Conservation (phyloP, 2,329 filamentous ascomycete species). For the Zymoseptoria crescenta region DNA sequence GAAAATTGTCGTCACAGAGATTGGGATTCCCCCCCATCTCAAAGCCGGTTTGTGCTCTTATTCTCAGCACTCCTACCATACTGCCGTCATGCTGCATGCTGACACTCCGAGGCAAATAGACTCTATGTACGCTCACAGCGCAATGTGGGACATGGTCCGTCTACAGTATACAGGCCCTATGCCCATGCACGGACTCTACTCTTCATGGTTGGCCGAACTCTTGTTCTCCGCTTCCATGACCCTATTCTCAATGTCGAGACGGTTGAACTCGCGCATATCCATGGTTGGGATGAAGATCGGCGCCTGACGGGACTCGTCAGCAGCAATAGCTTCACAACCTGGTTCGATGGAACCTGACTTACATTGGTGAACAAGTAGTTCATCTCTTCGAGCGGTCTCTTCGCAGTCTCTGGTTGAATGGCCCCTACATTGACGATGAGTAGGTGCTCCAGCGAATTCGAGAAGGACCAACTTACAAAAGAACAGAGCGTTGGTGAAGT, state of each 20-base stretch:
- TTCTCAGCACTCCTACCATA: no score
- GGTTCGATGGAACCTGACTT: background rate
- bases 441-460: background rate
- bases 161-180: background rate
- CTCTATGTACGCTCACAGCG: background rate
- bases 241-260: constrained; percentile 52
- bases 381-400: constrained; percentile 60
- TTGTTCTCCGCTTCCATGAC: constrained; percentile 52
- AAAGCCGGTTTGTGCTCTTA: no score
- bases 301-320: constrained; percentile 21
- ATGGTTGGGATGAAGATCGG: constrained; percentile 55
- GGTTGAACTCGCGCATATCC: constrained; percentile 46
- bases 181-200: constrained; percentile 6
- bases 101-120: no score
- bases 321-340: constrained; percentile 18
- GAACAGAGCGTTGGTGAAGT: constrained; percentile 59
- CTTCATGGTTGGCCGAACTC: constrained; percentile 22
- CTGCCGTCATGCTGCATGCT: no score
- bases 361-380: constrained; percentile 52
- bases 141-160: background rate
- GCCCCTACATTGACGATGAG: constrained; percentile 31
- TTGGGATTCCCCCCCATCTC: no score
- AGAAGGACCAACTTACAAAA: constrained; percentile 41
- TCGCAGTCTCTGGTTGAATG: constrained; percentile 58
- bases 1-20: background rate